A percentile compares a stretch with the other conserved stretches of the same genome.
These are phyloP conservation scores for Fraxinus velutina DNA, from an alignment of 305 asterid genomes.

Conservation along the genomic window DNA sequence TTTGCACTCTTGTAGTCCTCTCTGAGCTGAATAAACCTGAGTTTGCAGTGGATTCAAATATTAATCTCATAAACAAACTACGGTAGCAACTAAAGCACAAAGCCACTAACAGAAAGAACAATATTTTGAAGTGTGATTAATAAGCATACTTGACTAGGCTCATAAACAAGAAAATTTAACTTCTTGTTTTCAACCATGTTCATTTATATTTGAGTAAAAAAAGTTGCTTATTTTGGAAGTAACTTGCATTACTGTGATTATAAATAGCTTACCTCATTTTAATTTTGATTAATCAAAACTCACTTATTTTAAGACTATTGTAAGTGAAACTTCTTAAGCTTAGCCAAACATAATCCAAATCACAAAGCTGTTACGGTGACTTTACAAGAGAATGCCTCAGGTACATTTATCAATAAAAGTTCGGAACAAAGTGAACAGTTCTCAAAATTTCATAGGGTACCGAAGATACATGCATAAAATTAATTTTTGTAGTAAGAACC, in stretches of 20 bases:
- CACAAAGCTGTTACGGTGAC: background rate
- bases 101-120: background rate
- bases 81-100: background rate
- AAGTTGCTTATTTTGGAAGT: background rate
- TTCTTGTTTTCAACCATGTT: background rate
- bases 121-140: background rate
- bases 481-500: background rate
- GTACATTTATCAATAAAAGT: background rate
- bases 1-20: slow-evolving; percentile 98
- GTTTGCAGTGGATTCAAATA: slow-evolving; percentile 25
- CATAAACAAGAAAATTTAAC: background rate
- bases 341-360: background rate
- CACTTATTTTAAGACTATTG: background rate
- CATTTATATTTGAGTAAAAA: background rate
- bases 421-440: background rate
- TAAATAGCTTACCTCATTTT: background rate
- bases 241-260: background rate
- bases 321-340: background rate
- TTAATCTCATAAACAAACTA: background rate
- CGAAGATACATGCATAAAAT: background rate
- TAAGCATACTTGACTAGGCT: background rate
- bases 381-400: background rate
- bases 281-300: background rate
- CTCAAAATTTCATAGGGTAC: background rate
- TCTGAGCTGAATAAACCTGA: slow-evolving; percentile 95